Conservation (phyloP, 805 yeast genomes). For the Metschnikowia corniflorae region DNA sequence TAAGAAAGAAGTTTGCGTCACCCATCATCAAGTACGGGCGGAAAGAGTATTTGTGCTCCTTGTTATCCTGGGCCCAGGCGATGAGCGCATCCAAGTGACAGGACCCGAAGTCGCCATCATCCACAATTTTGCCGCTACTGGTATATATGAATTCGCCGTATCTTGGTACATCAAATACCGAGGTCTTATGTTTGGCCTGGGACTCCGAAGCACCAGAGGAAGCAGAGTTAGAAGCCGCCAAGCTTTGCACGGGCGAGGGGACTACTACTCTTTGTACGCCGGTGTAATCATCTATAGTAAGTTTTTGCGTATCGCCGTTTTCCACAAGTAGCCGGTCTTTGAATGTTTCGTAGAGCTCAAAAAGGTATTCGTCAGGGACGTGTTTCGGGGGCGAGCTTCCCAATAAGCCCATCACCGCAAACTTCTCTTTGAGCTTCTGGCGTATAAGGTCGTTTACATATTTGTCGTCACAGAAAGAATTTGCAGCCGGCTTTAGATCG, state of each 20-base stretch:
- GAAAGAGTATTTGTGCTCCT: conserved; percentile 22
- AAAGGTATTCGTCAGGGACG: conserved; percentile 27
- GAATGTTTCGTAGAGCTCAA: conserved; percentile 31
- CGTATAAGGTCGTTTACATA: conserved; percentile 29
- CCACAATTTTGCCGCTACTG: conserved; percentile 1
- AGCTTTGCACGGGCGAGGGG: background rate
- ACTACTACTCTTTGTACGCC: background rate
- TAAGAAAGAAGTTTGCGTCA: conserved; percentile 22
- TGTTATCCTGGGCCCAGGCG: conserved; percentile 12
- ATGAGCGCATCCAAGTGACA: conserved; percentile 12
- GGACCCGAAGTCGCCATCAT: background rate
- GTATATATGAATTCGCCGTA: conserved; percentile 15
- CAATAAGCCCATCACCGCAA: conserved; percentile 34
- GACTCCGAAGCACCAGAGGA: conserved; percentile 1
- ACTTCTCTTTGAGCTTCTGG: conserved; percentile 32
- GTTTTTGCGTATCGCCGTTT: background rate
- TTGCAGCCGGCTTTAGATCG: conserved; percentile 9
- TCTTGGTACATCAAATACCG: conserved; percentile 11
- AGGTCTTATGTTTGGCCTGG: conserved; percentile 6
- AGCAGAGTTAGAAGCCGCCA: background rate
- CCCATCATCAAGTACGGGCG: conserved; percentile 29
- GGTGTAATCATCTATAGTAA: background rate
- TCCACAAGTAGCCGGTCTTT: conserved; percentile 22
- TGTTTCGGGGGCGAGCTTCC: conserved; percentile 31
- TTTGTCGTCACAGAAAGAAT: conserved; percentile 29